Base-by-base conservation (phyloP, 2,329 filamentous ascomycete genomes). In the Pseudogymnoascus sp. region DNA sequence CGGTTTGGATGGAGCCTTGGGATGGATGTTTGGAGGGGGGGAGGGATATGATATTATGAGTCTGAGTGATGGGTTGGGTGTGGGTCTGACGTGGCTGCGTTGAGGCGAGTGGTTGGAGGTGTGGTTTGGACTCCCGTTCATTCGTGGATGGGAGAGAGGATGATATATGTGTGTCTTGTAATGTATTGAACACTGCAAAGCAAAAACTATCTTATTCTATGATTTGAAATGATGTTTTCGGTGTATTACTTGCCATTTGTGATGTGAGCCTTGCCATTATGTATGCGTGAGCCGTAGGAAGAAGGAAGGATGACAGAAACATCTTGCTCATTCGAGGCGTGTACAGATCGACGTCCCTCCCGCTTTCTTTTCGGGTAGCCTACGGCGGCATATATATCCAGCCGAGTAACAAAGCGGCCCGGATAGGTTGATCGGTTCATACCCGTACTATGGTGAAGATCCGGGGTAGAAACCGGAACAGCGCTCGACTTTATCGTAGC, bases 131-230 rank as follows among this genome's bases (percentile, higher is more conserved):
- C 21, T 21, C 48, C 48, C 48, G 15, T 55, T 55, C 33, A 55
- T 55, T 55, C 48, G 48, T 55, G 48, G 48, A 55, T 13, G 35
- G 13, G 29, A 27, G 45, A 13, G 13, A n/a, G 12, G 48, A 55
- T 55, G 48, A 33, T 33, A 55, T 55, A 55, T 55, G 48, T 55
- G 48, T 55, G 48, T 55, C 48, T 55, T 55, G 48, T 55, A 55
- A 55, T 55, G 48, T 55, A 55, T 55, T 55, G 48, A 33, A 55
- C 48, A 55, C 48, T 55, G 48, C 48, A 52, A 15, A 52, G 45
- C 45, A 55, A 55, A 55, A 55, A 33, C 48, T 52, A 18, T 52
- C 27, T 31, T 4, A 52, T 31, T 33, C 27, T 33, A 9, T 21
- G 13, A 31, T 55, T 21, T 55, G 48, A 33, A 21, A 18, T 55